phyloP scores from a whole-genome alignment of 169 alveolate species.

The Plasmodium sp. region DNA sequence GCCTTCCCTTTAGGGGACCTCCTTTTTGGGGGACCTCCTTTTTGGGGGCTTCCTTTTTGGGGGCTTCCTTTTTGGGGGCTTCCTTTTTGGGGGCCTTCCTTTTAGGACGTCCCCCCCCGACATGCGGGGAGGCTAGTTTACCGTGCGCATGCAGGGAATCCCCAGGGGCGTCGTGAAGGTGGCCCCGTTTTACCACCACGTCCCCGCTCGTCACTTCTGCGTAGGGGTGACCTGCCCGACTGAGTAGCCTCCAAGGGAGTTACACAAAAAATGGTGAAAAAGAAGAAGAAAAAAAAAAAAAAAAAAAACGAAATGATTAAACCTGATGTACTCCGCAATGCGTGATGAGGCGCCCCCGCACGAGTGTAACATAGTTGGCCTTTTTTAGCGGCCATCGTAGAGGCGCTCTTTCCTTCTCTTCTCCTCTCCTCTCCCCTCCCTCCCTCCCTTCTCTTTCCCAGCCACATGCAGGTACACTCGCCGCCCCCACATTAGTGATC shows the following conservation, averaged over 20 bases:
- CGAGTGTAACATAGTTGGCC: neutral
- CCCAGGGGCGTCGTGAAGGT: neutral
- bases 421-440: neutral
- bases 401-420: neutral
- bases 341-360: neutral
- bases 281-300: neutral
- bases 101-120: neutral
- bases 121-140: neutral
- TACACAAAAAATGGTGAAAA: neutral
- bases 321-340: neutral
- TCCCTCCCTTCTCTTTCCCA: neutral
- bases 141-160: neutral
- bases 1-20: no score
- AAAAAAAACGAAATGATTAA: neutral
- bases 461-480: neutral
- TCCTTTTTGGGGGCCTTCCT: neutral
- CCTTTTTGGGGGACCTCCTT: no score
- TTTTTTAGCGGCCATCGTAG: neutral
- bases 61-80: no score
- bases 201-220: neutral
- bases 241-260: neutral
- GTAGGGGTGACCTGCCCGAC: neutral
- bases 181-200: neutral
- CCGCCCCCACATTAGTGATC: neutral
- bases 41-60: no score